Evolutionary conservation across 805 yeast genomes (phyloP).

Genomic region (Jamesozyma jinghongensis): DNA sequence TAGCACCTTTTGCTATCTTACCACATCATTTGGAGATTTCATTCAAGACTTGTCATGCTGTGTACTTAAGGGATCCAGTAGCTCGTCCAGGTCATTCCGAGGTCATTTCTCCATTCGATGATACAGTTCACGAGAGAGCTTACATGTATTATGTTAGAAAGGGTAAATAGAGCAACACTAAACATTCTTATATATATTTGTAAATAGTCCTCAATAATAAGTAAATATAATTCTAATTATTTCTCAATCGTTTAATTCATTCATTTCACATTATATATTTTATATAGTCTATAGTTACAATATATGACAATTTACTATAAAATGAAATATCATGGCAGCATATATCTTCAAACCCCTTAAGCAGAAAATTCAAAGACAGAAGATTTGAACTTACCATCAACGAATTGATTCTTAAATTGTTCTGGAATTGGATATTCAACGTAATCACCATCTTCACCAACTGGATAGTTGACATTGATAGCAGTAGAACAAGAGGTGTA

Average conservation of each 20-base stretch:
- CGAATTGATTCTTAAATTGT: slow-evolving; percentile 71
- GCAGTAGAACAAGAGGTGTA: slow-evolving; percentile 81
- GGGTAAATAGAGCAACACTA: slow-evolving; percentile 34
- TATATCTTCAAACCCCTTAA: slow-evolving; percentile 22
- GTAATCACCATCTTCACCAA: slow-evolving; percentile 59
- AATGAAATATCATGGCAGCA: not conserved
- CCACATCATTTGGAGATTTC: slow-evolving; percentile 91
- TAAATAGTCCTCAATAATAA: slow-evolving; percentile 2
- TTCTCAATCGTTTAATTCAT: not conserved
- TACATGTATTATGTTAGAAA: slow-evolving; percentile 86
- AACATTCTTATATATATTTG: not conserved
- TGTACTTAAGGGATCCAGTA: slow-evolving; percentile 93
- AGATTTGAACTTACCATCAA: slow-evolving; percentile 52
- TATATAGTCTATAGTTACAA: not conserved
- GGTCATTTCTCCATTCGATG: slow-evolving; percentile 82
- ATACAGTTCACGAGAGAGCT: slow-evolving; percentile 81
- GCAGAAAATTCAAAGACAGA: slow-evolving; percentile 79
- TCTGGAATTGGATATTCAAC: slow-evolving; percentile 83
- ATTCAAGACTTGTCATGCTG: slow-evolving; percentile 87
- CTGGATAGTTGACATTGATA: slow-evolving; percentile 76
- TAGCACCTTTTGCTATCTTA: slow-evolving; percentile 84
- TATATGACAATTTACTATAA: no score
- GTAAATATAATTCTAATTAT: not conserved
- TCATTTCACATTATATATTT: not conserved
- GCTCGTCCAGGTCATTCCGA: slow-evolving; percentile 96